phyloP scores from a whole-genome alignment of 345 rosid genomes.

The Populus tremula region DNA sequence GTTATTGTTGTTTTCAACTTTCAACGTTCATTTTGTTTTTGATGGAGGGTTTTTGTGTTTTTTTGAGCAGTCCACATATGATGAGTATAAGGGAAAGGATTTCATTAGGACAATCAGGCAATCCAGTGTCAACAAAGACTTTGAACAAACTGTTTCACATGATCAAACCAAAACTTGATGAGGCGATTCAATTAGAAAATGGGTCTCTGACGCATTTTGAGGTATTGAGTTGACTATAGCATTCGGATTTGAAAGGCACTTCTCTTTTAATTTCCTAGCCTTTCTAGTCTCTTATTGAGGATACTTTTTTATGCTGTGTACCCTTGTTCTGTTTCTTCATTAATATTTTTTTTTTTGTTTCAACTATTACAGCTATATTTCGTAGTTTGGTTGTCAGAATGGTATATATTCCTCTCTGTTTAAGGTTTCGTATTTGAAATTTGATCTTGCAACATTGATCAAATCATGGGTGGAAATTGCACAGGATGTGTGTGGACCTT shows the following conservation, averaged over 20 bases:
- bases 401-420: not conserved
- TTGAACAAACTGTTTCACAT: conserved; percentile 54
- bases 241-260: too few species aligned
- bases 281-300: too few species aligned
- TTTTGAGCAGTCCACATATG: conserved; percentile 68
- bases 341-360: not conserved
- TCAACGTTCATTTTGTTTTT: not conserved
- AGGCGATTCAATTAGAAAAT: conserved; percentile 54
- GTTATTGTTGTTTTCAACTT: not conserved
- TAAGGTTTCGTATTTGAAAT: not conserved
- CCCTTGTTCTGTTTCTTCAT: too few species aligned
- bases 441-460: not conserved
- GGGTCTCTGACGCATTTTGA: conserved; percentile 84
- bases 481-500: not conserved
- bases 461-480: not conserved
- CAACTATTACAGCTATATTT: not conserved
- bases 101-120: conserved; percentile 51
- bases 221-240: conserved; percentile 33
- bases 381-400: not conserved
- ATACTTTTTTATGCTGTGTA: too few species aligned
- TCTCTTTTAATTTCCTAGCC: too few species aligned
- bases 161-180: conserved; percentile 53
- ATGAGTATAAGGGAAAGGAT: conserved; percentile 78
- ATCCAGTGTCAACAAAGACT: conserved; percentile 53
- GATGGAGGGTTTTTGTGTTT: not conserved